Percentiles rank a stretch among this genome's conserved stretches.
phyloP scores from a whole-genome alignment of 164 flowering plant species.

The Magnolia sinica region DNA sequence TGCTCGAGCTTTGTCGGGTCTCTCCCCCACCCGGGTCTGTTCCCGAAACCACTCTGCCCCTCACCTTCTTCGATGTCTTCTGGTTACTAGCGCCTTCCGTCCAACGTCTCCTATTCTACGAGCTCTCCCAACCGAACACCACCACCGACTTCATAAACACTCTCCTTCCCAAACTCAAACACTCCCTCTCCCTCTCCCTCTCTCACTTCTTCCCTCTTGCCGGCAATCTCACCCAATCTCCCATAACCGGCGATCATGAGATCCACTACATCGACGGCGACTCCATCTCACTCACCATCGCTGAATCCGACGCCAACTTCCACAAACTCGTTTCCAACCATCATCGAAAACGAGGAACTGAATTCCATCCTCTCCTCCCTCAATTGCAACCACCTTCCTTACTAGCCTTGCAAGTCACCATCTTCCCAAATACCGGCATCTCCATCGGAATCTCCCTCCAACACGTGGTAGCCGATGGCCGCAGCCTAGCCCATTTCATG shows the following conservation, averaged over 20 bases:
- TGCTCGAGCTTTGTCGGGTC: background rate
- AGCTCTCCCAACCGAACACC: conserved; percentile 10
- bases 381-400: conserved; percentile 16
- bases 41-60: conserved; percentile 19
- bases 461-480: conserved; percentile 38
- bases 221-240: conserved; percentile 25
- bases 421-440: conserved; percentile 34
- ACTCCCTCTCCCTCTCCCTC: conserved; percentile 42
- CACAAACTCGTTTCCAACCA: conserved; percentile 12
- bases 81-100: conserved; percentile 17
- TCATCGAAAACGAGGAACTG: conserved; percentile 11
- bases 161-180: conserved; percentile 26
- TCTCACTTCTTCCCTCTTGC: conserved; percentile 31
- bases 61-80: conserved; percentile 24
- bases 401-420: conserved; percentile 35
- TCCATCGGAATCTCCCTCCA: conserved; percentile 24
- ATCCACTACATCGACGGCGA: conserved; percentile 27
- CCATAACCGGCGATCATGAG: conserved; percentile 17
- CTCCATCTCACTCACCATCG: conserved; percentile 23
- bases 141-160: conserved; percentile 16
- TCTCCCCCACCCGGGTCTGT: conserved; percentile 14
- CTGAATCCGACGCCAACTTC: conserved; percentile 30
- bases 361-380: conserved; percentile 28
- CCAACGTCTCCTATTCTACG: conserved; percentile 34
- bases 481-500: conserved; percentile 22